Percentiles rank a stretch among this genome's conserved stretches.
Evolutionary conservation across 2,329 filamentous ascomycete species (phyloP).

Genomic region (Sclerotinia borealis): DNA sequence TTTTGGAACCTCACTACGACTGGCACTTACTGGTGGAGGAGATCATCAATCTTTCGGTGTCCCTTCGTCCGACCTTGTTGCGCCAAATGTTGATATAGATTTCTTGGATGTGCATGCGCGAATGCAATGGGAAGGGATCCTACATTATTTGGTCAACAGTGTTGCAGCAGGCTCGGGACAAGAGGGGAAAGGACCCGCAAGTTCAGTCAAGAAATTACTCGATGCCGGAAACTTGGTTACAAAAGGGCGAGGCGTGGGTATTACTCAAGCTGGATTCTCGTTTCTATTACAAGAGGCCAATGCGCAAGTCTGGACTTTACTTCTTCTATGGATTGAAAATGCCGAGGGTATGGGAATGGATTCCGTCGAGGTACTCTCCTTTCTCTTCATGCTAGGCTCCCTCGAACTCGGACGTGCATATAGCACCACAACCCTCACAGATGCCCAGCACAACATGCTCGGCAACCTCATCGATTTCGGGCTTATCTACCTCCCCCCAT

Average conservation of each 20-base stretch:
- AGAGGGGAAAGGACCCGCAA: constrained; percentile 52
- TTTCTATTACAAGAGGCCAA: constrained; percentile 94
- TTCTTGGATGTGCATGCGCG: constrained; percentile 83
- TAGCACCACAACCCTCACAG: constrained; percentile 75
- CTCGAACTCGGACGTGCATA: constrained; percentile 90
- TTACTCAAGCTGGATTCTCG: constrained; percentile 89
- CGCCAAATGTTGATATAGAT: constrained; percentile 57
- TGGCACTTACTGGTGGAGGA: constrained; percentile 83
- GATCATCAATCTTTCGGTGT: constrained; percentile 87
- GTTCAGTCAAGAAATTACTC: constrained; percentile 78
- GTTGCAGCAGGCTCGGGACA: constrained; percentile 50
- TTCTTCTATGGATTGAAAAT: constrained; percentile 88
- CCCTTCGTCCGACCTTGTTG: constrained; percentile 60
- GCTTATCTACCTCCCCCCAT: constrained; percentile 69
- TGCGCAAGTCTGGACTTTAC: constrained; percentile 91
- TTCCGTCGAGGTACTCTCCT: constrained; percentile 87
- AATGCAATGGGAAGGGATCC: constrained; percentile 88
- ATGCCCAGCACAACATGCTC: constrained; percentile 82
- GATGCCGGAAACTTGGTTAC: constrained; percentile 77
- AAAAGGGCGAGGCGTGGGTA: constrained; percentile 53
- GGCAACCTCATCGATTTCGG: constrained; percentile 87
- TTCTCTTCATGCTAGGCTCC: constrained; percentile 91
- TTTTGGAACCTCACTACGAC: constrained; percentile 76
- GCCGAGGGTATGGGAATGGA: constrained; percentile 66
- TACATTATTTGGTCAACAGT: constrained; percentile 89